phyloP scores from a whole-genome alignment of 176 grass and related monocot genomes.

The Triticum turgidum region DNA sequence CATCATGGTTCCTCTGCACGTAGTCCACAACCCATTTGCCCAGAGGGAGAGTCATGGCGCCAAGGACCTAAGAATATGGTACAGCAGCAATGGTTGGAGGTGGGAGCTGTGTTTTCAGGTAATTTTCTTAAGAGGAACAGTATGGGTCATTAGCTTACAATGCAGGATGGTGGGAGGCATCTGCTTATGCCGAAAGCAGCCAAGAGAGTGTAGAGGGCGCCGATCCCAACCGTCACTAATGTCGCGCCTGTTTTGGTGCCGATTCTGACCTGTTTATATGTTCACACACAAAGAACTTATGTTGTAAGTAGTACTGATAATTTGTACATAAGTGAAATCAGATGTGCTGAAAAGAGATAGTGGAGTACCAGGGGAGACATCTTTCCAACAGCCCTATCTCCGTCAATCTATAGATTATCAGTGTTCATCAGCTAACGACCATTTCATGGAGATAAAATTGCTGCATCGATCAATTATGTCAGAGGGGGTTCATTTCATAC shows the following conservation, averaged over 20 bases:
- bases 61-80: constrained; percentile 46
- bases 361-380: constrained; percentile 84
- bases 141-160: constrained; percentile 42
- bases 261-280: constrained; percentile 64
- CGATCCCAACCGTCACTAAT: constrained; percentile 49
- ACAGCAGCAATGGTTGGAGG: not conserved
- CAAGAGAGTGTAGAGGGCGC: constrained; percentile 58
- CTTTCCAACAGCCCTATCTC: constrained; percentile 79
- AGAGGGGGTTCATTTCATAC: constrained; percentile 1
- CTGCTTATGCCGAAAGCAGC: constrained; percentile 49
- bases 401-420: constrained; percentile 64
- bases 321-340: not conserved
- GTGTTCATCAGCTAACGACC: not conserved
- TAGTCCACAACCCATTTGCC: constrained; percentile 63
- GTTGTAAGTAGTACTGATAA: not conserved
- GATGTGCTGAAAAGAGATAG: not conserved
- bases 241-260: constrained; percentile 60
- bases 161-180: constrained; percentile 64
- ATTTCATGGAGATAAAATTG: not conserved
- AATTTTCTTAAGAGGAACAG: not conserved
- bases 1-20: constrained; percentile 72
- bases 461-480: not conserved
- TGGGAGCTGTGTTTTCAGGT: not conserved
- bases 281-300: not conserved
- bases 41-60: constrained; percentile 58